Percentiles rank a stretch among this genome's conserved stretches.
phyloP scores from a whole-genome alignment of 495 filamentous ascomycete species.

The Talaromyces proteolyticus region DNA sequence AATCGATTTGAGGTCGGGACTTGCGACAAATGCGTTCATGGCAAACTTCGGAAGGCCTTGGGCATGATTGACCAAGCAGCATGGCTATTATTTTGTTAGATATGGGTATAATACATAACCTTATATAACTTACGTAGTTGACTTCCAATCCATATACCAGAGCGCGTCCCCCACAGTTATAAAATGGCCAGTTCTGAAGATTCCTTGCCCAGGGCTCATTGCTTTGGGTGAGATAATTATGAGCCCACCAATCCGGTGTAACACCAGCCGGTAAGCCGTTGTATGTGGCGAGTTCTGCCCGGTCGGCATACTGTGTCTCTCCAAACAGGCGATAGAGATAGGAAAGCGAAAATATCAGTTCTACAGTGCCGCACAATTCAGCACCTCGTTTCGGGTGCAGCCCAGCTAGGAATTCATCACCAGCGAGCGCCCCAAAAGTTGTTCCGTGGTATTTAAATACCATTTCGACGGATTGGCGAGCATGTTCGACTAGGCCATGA shows the following conservation, averaged over 20 bases:
- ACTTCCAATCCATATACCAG: slow-evolving; percentile 7
- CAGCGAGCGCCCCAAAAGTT: slow-evolving; percentile 29
- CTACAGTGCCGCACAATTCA: slow-evolving; percentile 35
- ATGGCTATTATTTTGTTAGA: slow-evolving; percentile 29
- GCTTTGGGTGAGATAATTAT: slow-evolving; percentile 52
- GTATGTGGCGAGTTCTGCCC: slow-evolving; percentile 51
- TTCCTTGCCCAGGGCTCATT: slow-evolving; percentile 48
- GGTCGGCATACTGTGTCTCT: slow-evolving; percentile 47
- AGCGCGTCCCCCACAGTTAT: slow-evolving; percentile 20
- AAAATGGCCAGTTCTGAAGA: slow-evolving; percentile 42
- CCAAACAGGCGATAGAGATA: slow-evolving; percentile 36
- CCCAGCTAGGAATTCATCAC: slow-evolving; percentile 28
- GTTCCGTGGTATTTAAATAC: slow-evolving; percentile 42
- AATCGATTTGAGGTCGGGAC: slow-evolving; percentile 3
- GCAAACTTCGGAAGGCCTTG: slow-evolving; percentile 57
- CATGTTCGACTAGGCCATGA: slow-evolving; percentile 21
- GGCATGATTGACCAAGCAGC: slow-evolving; percentile 59
- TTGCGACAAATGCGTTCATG: slow-evolving; percentile 7
- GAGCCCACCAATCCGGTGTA: slow-evolving; percentile 53
- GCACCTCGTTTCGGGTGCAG: slow-evolving; percentile 27
- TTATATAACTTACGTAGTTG: slow-evolving; percentile 6
- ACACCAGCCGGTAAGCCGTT: slow-evolving; percentile 52
- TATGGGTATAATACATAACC: slow-evolving; percentile 16
- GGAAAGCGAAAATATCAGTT: slow-evolving; percentile 37
- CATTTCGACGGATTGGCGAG: slow-evolving; percentile 37